Evolutionary conservation across 495 filamentous ascomycete species (phyloP).

Genomic region (Venustampulla echinocandica): DNA sequence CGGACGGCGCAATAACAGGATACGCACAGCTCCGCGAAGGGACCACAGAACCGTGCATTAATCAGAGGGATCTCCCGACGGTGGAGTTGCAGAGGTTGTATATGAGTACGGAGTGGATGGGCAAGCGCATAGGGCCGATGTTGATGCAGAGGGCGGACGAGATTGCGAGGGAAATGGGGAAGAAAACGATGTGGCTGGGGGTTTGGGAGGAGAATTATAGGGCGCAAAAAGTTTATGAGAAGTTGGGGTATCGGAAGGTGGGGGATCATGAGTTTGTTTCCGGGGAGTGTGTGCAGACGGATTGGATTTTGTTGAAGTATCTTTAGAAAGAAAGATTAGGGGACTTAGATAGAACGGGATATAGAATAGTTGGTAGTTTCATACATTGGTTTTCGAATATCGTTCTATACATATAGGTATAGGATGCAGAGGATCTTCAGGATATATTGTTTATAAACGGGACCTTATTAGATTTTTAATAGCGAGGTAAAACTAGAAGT

Average conservation of each 20-base stretch:
- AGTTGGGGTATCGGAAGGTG: slow-evolving; percentile 25
- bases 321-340: no score
- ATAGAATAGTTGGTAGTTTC: no score
- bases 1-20: slow-evolving; percentile 24
- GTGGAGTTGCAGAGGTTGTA: slow-evolving; percentile 35
- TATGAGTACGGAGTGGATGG: slow-evolving; percentile 26
- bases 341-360: no score
- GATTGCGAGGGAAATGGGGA: slow-evolving; percentile 28
- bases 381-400: no score
- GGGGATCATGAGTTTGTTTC: slow-evolving; percentile 28
- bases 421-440: no score
- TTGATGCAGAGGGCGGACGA: slow-evolving; percentile 26
- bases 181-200: slow-evolving; percentile 31
- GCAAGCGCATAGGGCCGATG: slow-evolving; percentile 27
- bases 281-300: slow-evolving; percentile 27
- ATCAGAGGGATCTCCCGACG: not conserved
- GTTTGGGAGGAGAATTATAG: slow-evolving; percentile 34
- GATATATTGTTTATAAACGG: no score
- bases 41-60: slow-evolving; percentile 26
- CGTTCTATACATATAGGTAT: no score
- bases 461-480: no score
- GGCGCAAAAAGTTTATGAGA: slow-evolving; percentile 28
- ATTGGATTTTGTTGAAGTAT: slow-evolving; percentile 25
- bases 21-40: slow-evolving; percentile 30
- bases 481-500: no score